Base-by-base conservation (phyloP, 176 grass and related monocot genomes). In the Musa itinerans region DNA sequence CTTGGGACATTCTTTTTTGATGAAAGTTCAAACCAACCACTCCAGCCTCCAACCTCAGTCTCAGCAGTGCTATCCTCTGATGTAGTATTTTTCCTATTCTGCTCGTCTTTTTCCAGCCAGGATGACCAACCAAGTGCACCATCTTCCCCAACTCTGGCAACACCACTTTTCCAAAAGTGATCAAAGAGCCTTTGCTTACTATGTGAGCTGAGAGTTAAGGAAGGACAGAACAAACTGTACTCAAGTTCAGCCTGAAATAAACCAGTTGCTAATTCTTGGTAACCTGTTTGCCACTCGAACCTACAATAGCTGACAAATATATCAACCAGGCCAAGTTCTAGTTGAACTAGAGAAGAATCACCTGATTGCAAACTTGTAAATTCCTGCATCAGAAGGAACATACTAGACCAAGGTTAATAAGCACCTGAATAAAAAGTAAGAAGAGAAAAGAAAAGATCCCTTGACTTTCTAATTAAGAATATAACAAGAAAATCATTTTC, bases 121-220 rank as follows among this genome's bases (percentile, higher is more conserved):
- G 63, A 84, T 83, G 94, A 91, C 94, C 94, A 98, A 70, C 94
- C 94, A 76, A 91, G 78, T 65, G 90, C 90, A 67, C 86, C 88
- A 80, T 91, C 80, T 86, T 98, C 90, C 54, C 94, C 94, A 53
- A 98, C 74, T 77, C 86, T 92, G 19, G 88, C 86, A 74, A 82
- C 86, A 71, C 77, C 82, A 87, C 84, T 93, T 73, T 93, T 98
- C 94, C 94, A 98, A 63, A 93, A 93, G 83, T 98, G 90, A 75
- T 93, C 94, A 89, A 98, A 98, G 57, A 93, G 88, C 43, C 94
- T 98, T 77, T 91, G 88, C 77, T 98, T 93, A 81, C 90, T 93
- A 68, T 71, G 79, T 78, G 82, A 74, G 22, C 85, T 89, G 71
- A 98, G 86, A 76, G 74, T 49, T 52, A 98, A 80, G 50, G 88